Percentiles rank a stretch among this genome's conserved stretches.
Evolutionary conservation across 2,329 filamentous ascomycete species (phyloP).

Genomic region (Ophiocordyceps camponoti-rufipedis): DNA sequence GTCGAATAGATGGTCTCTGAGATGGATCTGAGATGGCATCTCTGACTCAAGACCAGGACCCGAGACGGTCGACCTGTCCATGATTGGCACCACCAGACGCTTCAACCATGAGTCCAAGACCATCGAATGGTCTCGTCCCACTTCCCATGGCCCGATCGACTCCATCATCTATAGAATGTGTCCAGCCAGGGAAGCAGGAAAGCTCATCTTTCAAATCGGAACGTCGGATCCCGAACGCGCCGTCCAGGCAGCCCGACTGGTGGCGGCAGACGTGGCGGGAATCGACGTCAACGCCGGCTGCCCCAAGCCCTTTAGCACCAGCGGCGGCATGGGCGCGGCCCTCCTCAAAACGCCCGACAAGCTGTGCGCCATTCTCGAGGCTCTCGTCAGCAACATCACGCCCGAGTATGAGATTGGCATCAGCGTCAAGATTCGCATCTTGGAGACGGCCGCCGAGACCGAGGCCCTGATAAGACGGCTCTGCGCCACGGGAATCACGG

Average conservation of each 20-base stretch:
- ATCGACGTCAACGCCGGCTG: slow-evolving; percentile 98
- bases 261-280: slow-evolving; percentile 75
- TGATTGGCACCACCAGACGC: slow-evolving; percentile 71
- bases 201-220: slow-evolving; percentile 81
- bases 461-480: slow-evolving; percentile 60
- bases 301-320: slow-evolving; percentile 89
- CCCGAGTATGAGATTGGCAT: slow-evolving; percentile 75
- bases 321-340: slow-evolving; percentile 88
- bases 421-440: slow-evolving; percentile 86
- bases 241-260: slow-evolving; percentile 65
- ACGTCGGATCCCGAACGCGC: slow-evolving; percentile 69
- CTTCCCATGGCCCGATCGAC: slow-evolving; percentile 50
- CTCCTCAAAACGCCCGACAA: slow-evolving; percentile 71
- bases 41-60: slow-evolving; percentile 38
- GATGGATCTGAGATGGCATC: neutral
- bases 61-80: slow-evolving; percentile 80
- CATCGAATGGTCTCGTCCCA: slow-evolving; percentile 66
- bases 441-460: slow-evolving; percentile 61
- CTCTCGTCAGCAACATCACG: slow-evolving; percentile 62
- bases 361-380: slow-evolving; percentile 65
- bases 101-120: slow-evolving; percentile 60
- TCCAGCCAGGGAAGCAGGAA: slow-evolving; percentile 54
- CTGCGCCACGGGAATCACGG: slow-evolving; percentile 76
- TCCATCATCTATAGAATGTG: slow-evolving; percentile 69
- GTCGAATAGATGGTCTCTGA: slow-evolving; percentile 4